Base-by-base conservation (phyloP, 306 rosid species). In the Cucumis hystrix region DNA sequence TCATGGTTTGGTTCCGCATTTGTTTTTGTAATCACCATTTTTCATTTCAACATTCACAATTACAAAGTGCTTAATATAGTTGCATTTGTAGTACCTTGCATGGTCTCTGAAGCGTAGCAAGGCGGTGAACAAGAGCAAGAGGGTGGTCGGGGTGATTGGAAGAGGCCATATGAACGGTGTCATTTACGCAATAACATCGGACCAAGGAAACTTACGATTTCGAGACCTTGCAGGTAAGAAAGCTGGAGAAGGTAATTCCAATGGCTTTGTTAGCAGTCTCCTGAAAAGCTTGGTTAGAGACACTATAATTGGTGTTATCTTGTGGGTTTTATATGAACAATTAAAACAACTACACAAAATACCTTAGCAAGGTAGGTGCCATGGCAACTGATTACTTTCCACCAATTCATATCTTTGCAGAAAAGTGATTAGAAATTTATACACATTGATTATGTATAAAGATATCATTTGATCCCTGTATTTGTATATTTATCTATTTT, bases 91-190 rank as follows among this genome's bases (percentile, higher is more conserved):
- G 97, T 95, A 90, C 82, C 87, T 95, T 39, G 99, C 96, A 55
- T 92, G 99, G 97, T 95, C 97, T 55, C 39, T 90, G 61, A 92
- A 95, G 89, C 59, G 97, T 72, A 90, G 97, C 88, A 95, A 95
- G 82, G 97, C 97, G 12, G 98, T 95, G 77, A 92, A 95, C 67
- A 87, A 88, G 63, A 76, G 98, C 59, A 92, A 88, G 77, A 67
- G 74, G n/a, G 97, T 95, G 82, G 97, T 92, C 51, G 98, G 97
- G 47, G 97, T 95, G 18, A 89, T 92, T 74, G 97, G 98, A 75
- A 92, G 89, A 64, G 97, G 98, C 49, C 97, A 90, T 82, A 86
- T 95, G 97, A 95, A 90, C 39, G 97, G 97, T 28, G 96, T 95
- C 16, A 80, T 95, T 79, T 86, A 92, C 55, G 82, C 96, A 39